These are phyloP conservation scores for Pseudogymnoascus sp. DNA, from an alignment of 2,329 filamentous ascomycete species.

Conservation along the genomic window DNA sequence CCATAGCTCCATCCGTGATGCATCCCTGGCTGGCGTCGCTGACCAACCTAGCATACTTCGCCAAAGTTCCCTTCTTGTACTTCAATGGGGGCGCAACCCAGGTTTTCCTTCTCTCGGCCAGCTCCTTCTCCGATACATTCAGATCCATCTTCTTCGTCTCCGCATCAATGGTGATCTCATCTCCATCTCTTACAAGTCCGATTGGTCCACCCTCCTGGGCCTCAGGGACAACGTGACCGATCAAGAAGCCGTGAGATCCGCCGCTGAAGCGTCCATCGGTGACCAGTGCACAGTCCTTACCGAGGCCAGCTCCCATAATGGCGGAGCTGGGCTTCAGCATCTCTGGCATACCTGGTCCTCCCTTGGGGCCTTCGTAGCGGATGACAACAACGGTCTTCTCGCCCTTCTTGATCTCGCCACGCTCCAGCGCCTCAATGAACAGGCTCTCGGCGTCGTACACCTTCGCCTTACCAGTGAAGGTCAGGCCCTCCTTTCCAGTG, in stretches of 20 bases:
- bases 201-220: conserved; percentile 52
- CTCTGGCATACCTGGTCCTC: conserved; percentile 65
- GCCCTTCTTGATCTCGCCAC: conserved; percentile 61
- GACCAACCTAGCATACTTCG: conserved; percentile 47
- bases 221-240: conserved; percentile 54
- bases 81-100: conserved; percentile 46
- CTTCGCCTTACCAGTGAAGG: conserved; percentile 60
- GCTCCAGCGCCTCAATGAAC: conserved; percentile 59
- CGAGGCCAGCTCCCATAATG: conserved; percentile 65
- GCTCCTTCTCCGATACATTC: conserved; percentile 39
- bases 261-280: conserved; percentile 59
- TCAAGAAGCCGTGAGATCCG: conserved; percentile 51
- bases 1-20: conserved; percentile 40
- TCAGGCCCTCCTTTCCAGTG: conserved; percentile 63
- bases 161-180: conserved; percentile 51
- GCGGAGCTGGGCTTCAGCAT: conserved; percentile 65
- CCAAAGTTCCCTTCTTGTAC: conserved; percentile 49
- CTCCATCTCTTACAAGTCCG: conserved; percentile 47
- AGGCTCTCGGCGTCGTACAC: conserved; percentile 62
- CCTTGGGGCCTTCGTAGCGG: conserved; percentile 65
- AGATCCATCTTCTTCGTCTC: conserved; percentile 46
- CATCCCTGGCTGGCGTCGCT: conserved; percentile 50
- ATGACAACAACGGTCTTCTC: conserved; percentile 72
- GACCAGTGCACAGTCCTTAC: conserved; percentile 61
- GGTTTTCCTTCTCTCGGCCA: conserved; percentile 40